Base-by-base conservation (phyloP, 2,329 filamentous ascomycete genomes). In the Pseudogymnoascus sp. region DNA sequence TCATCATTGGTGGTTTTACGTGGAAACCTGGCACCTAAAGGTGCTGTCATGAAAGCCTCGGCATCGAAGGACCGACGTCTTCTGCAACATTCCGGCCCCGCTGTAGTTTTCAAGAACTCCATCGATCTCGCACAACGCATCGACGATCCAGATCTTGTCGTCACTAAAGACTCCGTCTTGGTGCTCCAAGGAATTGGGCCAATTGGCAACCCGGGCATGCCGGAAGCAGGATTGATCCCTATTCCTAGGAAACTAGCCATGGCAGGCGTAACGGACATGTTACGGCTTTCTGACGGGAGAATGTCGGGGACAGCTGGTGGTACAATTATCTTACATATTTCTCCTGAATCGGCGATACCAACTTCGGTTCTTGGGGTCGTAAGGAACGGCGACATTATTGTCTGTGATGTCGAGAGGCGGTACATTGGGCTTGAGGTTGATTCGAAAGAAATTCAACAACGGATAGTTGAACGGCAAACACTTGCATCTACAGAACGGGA, bases 291-390 rank as follows among this genome's bases (percentile, higher is more conserved):
- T 0, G 81, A 84, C 71, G 81, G 81, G 1, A 73, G 81, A 21
- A 83, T 84, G 80, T 79, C 76, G 31, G 81, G 81, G 0, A 84
- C 81, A 3, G 81, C 81, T 1, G 81, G 81, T 0, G 81, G 81
- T 3, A 83, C 81, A 0, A 81, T 84, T 18, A 74, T 81, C 1
- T 70, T 84, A 21, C 81, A 84, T 65, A 76, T 83, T 31, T 80
- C 78, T 3, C 82, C 81, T 0, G 81, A 84, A 67, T 75, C 79
- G 4, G 79, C 75, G 1, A 66, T 81, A 9, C 73, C 76, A 0
- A 76, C 77, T 18, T 80, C 78, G 0, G 75, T 78, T 7, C 79
- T 81, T 65, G 80, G 80, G 0, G 69, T 81, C 2, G 74, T 83
- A 0, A 67, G 74, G 65, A 77, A 78, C 33, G 80, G 80, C 0